These are phyloP conservation scores for Pyrenopolyporus hunteri DNA, from an alignment of 495 filamentous ascomycete genomes.

Conservation along the genomic window DNA sequence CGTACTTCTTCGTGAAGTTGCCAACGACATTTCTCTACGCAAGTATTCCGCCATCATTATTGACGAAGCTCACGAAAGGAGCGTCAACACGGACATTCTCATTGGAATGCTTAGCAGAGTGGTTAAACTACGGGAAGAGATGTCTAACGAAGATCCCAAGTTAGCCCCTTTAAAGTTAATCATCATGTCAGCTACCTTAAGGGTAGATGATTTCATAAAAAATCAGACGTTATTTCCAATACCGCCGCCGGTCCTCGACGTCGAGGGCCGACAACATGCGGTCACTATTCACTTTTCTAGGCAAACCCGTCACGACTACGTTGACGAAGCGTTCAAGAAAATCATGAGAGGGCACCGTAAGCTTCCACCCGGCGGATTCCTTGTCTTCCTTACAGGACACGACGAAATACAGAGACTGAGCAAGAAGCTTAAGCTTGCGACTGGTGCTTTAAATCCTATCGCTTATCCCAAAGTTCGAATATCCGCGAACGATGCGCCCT, in stretches of 20 bases:
- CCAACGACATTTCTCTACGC: slow-evolving; percentile 84
- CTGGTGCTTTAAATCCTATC: slow-evolving; percentile 59
- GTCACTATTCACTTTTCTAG: slow-evolving; percentile 90
- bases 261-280: slow-evolving; percentile 91
- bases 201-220: slow-evolving; percentile 86
- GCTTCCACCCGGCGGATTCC: slow-evolving; percentile 87
- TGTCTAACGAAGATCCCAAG: slow-evolving; percentile 55
- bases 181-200: slow-evolving; percentile 96
- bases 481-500: slow-evolving; percentile 75
- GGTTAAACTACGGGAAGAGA: slow-evolving; percentile 67
- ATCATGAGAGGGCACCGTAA: slow-evolving; percentile 88
- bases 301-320: slow-evolving; percentile 82
- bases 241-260: slow-evolving; percentile 84
- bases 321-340: slow-evolving; percentile 87
- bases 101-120: slow-evolving; percentile 96
- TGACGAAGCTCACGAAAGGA: slow-evolving; percentile 97
- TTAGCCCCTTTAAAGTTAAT: slow-evolving; percentile 85
- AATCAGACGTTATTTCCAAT: slow-evolving; percentile 79
- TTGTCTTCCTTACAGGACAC: slow-evolving; percentile 95
- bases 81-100: slow-evolving; percentile 95
- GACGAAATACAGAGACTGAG: slow-evolving; percentile 83
- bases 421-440: slow-evolving; percentile 75
- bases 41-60: slow-evolving; percentile 95
- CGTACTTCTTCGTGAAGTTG: slow-evolving; percentile 89
- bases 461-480: slow-evolving; percentile 71